Base-by-base conservation (phyloP, 371 early-diverging fungal species). In the Coemansia sp. region DNA sequence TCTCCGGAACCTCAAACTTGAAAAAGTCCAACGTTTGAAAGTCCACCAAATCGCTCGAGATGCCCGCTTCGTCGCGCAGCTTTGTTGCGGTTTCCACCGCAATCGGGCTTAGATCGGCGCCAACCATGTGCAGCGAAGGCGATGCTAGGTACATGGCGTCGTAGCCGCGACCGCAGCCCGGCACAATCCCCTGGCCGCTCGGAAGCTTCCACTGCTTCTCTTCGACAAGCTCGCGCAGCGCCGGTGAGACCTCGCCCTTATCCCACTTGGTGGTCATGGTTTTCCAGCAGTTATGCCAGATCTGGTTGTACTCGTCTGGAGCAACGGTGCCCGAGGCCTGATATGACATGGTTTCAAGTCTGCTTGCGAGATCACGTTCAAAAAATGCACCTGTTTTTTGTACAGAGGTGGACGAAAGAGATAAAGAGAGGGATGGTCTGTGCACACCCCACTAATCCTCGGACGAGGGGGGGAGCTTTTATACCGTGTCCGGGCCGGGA, bases 81-180 rank as follows among this genome's bases (percentile, higher is more conserved):
- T 85, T 77, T 36, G 68, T 57, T 20, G 81, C 81, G 32, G 71
- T 71, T 32, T 84, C 79, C n/a, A 87, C 81, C 38, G 87, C 90
- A 14, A 85, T 85, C 42, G 81, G 71, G 61, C 88, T 88, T 49
- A 90, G 68, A 62, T 93, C 93, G 49, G 91, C 67, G 5, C 92
- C 93, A 38, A 82, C 80, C 51, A 85, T 84, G 58, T 82, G 82
- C 45, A 84, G 81, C 34, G 77, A 68, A 40, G 79, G 74, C 32
- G 78, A 81, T 5, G 90, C 84, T 34, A 93, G 79, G 53, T 83
- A 86, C 67, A 88, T 76, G 31, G 89, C 91, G 67, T 93, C 93
- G 69, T 89, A 88, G 32, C 92, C 90, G 32, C 85, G 77, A 7
- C 94, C 94, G 59, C 93, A 93, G 13, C 93, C 94, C 2, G 94